A percentile compares a stretch with the other conserved stretches of the same genome.
phyloP scores from a whole-genome alignment of 2,329 filamentous ascomycete genomes.

The Aspergillus fijiensis region DNA sequence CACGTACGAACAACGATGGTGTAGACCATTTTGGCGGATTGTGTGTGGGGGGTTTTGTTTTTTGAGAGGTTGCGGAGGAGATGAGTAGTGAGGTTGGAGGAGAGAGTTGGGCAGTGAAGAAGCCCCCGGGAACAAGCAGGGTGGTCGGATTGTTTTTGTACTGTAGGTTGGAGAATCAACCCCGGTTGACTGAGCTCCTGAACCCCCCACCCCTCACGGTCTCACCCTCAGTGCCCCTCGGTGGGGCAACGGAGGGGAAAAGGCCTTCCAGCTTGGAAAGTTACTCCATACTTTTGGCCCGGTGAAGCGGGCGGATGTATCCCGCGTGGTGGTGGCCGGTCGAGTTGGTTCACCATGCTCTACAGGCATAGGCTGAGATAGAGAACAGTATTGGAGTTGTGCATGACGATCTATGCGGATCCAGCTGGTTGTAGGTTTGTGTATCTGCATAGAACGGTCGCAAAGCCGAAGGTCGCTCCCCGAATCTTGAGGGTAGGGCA shows the following conservation, averaged over 20 bases:
- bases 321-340: neutral
- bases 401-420: no score
- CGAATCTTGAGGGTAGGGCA: neutral
- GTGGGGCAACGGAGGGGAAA: neutral
- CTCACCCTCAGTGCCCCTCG: neutral
- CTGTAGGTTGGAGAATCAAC: neutral
- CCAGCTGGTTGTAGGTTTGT: no score
- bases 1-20: slow-evolving; percentile 16
- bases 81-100: slow-evolving; percentile 1
- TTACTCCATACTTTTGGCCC: neutral
- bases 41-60: neutral
- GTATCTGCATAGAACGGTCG: neutral
- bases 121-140: neutral
- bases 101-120: neutral
- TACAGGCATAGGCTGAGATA: no score
- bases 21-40: slow-evolving; percentile 13
- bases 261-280: neutral
- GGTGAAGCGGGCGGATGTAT: neutral
- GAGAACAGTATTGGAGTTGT: no score
- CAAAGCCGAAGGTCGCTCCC: neutral
- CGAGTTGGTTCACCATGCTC: neutral
- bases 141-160: neutral
- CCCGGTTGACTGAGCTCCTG: neutral
- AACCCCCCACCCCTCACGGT: neutral
- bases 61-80: neutral